Evolutionary conservation across 768 basidiomycete genomes (phyloP).

Genomic region (Auricularia sp.): DNA sequence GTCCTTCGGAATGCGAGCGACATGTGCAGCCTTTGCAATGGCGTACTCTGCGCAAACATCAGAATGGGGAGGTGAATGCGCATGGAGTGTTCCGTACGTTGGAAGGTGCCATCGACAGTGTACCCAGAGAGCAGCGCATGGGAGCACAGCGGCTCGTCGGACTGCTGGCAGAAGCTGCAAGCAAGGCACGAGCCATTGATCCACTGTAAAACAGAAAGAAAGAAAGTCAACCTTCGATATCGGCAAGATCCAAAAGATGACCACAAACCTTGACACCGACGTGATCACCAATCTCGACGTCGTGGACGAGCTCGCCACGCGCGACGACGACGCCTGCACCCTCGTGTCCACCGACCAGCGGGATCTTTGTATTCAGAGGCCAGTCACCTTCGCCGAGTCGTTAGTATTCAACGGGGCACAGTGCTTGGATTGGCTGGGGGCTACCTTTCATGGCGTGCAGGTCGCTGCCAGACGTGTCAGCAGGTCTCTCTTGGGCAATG

Average conservation of each 20-base stretch:
- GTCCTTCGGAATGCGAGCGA: constrained; percentile 73
- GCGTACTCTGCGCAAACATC: constrained; percentile 14
- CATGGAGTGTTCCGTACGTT: constrained; percentile 24
- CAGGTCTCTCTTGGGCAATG: not conserved
- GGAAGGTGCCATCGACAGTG: constrained; percentile 69
- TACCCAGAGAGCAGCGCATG: constrained; percentile 57
- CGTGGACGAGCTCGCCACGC: constrained; percentile 55
- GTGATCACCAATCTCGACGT: constrained; percentile 65
- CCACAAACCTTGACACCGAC: constrained; percentile 57
- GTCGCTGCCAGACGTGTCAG: not conserved
- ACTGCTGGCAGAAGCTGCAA: constrained; percentile 69
- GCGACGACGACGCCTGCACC: constrained; percentile 77
- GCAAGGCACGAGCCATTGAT: constrained; percentile 45
- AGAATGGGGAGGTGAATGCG: not conserved
- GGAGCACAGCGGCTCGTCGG: constrained; percentile 63
- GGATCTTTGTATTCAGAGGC: constrained; percentile 57
- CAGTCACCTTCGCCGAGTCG: constrained; percentile 67
- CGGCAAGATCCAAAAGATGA: not conserved
- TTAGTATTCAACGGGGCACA: constrained; percentile 43
- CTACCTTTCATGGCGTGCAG: not conserved
- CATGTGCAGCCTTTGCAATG: constrained; percentile 61
- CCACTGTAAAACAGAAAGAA: constrained; percentile 15
- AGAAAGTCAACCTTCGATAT: not conserved
- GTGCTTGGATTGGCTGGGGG: not conserved
- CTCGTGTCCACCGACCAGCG: constrained; percentile 76